These are phyloP conservation scores for Sideroxylon spinosum DNA, from an alignment of 179 eudicot species.

Conservation along the genomic window DNA sequence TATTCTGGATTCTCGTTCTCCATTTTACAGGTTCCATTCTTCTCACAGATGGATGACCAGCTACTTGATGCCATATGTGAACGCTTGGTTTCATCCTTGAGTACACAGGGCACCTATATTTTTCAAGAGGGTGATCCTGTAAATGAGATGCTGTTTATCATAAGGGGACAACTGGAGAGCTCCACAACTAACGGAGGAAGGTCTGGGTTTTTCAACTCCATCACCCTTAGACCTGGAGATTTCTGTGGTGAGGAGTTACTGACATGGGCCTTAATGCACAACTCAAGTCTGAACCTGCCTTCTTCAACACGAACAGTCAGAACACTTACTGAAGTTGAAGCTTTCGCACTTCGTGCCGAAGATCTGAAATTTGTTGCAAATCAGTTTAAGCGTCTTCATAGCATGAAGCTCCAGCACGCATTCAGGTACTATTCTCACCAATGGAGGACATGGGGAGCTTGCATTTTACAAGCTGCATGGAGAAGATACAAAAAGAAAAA, in stretches of 20 bases:
- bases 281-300: conserved; percentile 58
- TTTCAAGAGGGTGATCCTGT: conserved; percentile 83
- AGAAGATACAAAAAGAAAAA: conserved; percentile 48
- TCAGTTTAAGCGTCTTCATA: conserved; percentile 79
- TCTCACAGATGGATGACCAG: conserved; percentile 88
- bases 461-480: conserved; percentile 81
- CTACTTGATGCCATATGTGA: conserved; percentile 92
- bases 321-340: conserved; percentile 78
- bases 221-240: conserved; percentile 76
- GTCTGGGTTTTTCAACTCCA: conserved; percentile 77
- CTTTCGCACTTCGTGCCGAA: conserved; percentile 73
- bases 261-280: conserved; percentile 83
- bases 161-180: conserved; percentile 81
- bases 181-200: conserved; percentile 90
- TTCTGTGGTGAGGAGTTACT: conserved; percentile 85
- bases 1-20: neutral
- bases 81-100: conserved; percentile 65
- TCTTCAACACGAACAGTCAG: conserved; percentile 75
- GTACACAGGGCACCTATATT: conserved; percentile 58
- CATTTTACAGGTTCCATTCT: conserved; percentile 68
- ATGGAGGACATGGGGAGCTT: conserved; percentile 93
- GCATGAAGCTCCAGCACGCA: conserved; percentile 82
- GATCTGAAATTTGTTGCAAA: conserved; percentile 70
- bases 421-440: conserved; percentile 87
- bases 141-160: conserved; percentile 78